phyloP scores from a whole-genome alignment of 768 basidiomycete species.

The Gyrodon lividus region DNA sequence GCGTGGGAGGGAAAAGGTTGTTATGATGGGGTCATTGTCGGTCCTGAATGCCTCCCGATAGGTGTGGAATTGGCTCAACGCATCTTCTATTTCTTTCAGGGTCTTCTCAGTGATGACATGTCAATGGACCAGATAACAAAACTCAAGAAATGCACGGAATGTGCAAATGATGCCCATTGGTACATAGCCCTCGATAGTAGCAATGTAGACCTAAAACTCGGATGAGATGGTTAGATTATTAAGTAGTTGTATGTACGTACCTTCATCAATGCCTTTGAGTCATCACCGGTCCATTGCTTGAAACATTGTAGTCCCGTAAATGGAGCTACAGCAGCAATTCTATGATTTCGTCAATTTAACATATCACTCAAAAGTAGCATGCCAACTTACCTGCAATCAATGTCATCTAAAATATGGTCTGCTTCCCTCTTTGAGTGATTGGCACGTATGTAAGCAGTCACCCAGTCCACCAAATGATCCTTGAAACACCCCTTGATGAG shows the following conservation, averaged over 20 bases:
- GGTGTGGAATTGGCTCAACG: conserved; percentile 21
- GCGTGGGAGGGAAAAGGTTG: conserved; percentile 25
- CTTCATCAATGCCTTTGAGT: conserved; percentile 41
- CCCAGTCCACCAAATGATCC: conserved; percentile 36
- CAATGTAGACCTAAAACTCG: conserved; percentile 26
- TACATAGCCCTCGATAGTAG: conserved; percentile 24
- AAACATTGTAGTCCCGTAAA: conserved; percentile 31
- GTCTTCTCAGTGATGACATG: conserved; percentile 17
- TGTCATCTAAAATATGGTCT: conserved; percentile 24
- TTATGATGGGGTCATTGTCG: conserved; percentile 8
- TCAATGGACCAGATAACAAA: conserved; percentile 31
- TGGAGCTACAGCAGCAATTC: conserved; percentile 27
- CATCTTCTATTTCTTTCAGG: conserved; percentile 17
- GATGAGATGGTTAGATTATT: not conserved
- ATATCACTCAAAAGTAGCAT: not conserved
- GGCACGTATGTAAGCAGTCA: conserved; percentile 20
- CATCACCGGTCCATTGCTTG: conserved; percentile 39
- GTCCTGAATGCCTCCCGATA: conserved; percentile 17
- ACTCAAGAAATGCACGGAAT: conserved; percentile 25
- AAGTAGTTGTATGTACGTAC: conserved; percentile 11
- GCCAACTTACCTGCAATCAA: conserved; percentile 26
- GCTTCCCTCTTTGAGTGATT: conserved; percentile 10
- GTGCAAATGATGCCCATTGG: conserved; percentile 15
- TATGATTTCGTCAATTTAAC: not conserved
- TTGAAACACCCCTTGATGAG: conserved; percentile 35